Conservation (phyloP, 1,284 basidiomycete genomes). For the Fistulina hepatica region DNA sequence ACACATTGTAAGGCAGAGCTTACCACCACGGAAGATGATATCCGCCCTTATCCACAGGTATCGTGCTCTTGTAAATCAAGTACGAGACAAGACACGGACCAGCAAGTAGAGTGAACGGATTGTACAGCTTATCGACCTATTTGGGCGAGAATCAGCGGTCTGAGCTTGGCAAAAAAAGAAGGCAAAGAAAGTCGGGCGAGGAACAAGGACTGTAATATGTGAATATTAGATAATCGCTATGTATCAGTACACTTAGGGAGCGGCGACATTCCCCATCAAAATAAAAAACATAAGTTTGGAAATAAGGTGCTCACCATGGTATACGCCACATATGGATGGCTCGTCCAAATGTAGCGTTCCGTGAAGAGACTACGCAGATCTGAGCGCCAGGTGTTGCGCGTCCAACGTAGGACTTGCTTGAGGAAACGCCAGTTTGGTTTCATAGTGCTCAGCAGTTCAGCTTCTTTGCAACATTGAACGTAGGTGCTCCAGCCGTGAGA, state of each 20-base stretch:
- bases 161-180: background rate
- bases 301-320: slow-evolving; percentile 82
- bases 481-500: slow-evolving; percentile 89
- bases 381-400: slow-evolving; percentile 85
- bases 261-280: too few species aligned
- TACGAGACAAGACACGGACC: slow-evolving; percentile 71
- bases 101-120: slow-evolving; percentile 78
- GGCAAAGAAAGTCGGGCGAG: background rate
- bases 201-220: too few species aligned
- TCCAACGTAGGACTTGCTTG: slow-evolving; percentile 89
- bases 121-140: slow-evolving; percentile 83
- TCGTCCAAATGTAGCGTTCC: slow-evolving; percentile 79
- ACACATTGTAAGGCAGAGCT: too few species aligned
- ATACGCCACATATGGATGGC: slow-evolving; percentile 84
- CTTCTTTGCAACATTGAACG: slow-evolving; percentile 85
- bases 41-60: slow-evolving; percentile 56
- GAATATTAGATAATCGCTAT: too few species aligned
- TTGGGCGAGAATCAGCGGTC: background rate
- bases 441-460: slow-evolving; percentile 86
- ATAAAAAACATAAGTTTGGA: too few species aligned
- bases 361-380: slow-evolving; percentile 82
- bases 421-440: slow-evolving; percentile 93
- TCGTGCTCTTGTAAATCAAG: slow-evolving; percentile 71
- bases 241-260: slow-evolving; percentile 1
- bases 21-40: slow-evolving; percentile 88